These are phyloP conservation scores for Chrysanthemum makinoi DNA, from an alignment of 129 eudicot genomes.

Conservation along the genomic window DNA sequence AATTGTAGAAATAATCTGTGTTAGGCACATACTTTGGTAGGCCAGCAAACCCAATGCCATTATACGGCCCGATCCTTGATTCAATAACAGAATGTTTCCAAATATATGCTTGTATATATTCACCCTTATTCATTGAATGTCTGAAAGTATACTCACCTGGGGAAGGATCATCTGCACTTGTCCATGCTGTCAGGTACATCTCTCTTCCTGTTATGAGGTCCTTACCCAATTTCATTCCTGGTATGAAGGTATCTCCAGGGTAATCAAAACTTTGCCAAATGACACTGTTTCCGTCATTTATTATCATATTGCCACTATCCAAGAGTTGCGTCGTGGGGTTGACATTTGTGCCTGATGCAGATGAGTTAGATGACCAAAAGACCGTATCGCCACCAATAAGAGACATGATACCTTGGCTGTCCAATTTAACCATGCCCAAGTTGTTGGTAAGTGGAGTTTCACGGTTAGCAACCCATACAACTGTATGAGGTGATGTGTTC, in stretches of 20 bases:
- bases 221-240: constrained; percentile 16
- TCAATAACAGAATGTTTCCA: constrained; percentile 9
- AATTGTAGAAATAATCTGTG: background rate
- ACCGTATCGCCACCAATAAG: too few relatives aligned
- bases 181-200: constrained; percentile 17
- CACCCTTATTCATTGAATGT: constrained; percentile 12
- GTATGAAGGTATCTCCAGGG: constrained; percentile 18
- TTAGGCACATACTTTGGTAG: constrained; percentile 5
- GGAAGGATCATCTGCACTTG: constrained; percentile 26
- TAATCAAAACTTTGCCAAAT: constrained; percentile 22
- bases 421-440: too few relatives aligned
- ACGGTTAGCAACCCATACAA: too few relatives aligned
- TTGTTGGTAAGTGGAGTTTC: too few relatives aligned
- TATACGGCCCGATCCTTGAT: constrained; percentile 19
- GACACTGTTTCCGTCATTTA: constrained; percentile 2
- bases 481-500: too few relatives aligned
- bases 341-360: background rate
- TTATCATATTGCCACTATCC: constrained; percentile 32
- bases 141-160: constrained; percentile 16
- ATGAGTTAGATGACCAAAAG: too few relatives aligned
- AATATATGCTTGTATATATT: constrained; percentile 16
- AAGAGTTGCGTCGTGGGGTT: constrained; percentile 15
- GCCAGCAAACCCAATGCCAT: constrained; percentile 15
- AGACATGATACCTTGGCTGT: too few relatives aligned
- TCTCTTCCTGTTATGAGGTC: constrained; percentile 22